These are phyloP conservation scores for Naganishia vaughanmartiniae DNA, from an alignment of 768 basidiomycete species.

Conservation along the genomic window DNA sequence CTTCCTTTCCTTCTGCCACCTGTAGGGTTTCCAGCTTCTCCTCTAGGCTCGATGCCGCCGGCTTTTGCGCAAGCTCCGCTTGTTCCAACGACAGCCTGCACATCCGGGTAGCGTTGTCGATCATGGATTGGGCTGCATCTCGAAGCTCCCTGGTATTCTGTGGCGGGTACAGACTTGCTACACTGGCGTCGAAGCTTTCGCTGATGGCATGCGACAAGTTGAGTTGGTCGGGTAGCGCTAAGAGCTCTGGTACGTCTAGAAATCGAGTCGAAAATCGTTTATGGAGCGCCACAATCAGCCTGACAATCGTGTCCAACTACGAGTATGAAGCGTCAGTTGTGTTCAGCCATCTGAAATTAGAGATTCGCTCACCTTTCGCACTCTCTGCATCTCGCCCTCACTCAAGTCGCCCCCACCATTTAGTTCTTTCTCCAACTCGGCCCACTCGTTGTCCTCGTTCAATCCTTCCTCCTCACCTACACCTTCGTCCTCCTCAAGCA, in stretches of 20 bases:
- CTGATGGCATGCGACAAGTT: slow-evolving; percentile 19
- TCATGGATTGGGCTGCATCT: slow-evolving; percentile 11
- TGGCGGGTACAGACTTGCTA: slow-evolving; percentile 31
- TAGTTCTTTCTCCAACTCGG: slow-evolving; percentile 30
- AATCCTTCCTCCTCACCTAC: slow-evolving; percentile 28
- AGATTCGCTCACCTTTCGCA: slow-evolving; percentile 20
- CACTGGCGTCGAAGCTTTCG: slow-evolving; percentile 23
- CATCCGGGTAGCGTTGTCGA: slow-evolving; percentile 6
- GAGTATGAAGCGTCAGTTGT: background rate
- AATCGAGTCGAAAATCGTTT: slow-evolving; percentile 15
- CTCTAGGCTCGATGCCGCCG: background rate
- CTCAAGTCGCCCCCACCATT: slow-evolving; percentile 20
- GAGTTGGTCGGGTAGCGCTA: slow-evolving; percentile 10
- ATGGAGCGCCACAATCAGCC: slow-evolving; percentile 25
- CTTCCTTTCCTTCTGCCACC: background rate
- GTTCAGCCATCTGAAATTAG: no score
- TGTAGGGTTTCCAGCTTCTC: slow-evolving; percentile 12
- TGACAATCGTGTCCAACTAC: slow-evolving; percentile 25
- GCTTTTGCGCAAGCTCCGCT: background rate
- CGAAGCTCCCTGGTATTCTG: slow-evolving; percentile 16
- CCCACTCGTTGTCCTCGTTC: slow-evolving; percentile 30
- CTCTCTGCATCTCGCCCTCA: slow-evolving; percentile 25
- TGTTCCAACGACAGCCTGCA: slow-evolving; percentile 14
- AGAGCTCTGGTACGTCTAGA: slow-evolving; percentile 5
- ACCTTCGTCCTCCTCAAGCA: slow-evolving; percentile 32